Evolutionary conservation across 495 filamentous ascomycete genomes (phyloP), one percentile per base, ranked within the genome.

Genomic region (Penicillium crystallinum): DNA sequence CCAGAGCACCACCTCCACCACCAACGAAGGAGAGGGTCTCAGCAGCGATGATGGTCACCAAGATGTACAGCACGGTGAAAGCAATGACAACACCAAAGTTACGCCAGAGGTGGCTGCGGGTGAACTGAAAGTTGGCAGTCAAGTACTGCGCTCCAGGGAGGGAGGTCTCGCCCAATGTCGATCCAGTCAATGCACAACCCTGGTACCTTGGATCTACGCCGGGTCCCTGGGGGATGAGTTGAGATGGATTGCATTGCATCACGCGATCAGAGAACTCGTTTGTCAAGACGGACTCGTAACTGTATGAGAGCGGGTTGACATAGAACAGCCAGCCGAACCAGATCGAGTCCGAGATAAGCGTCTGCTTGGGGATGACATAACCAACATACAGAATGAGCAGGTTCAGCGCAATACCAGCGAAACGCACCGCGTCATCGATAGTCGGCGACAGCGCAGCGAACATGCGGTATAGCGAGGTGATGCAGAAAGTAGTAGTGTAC

Each of bases 291-390:
- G 77, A 79, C 58, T 90, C 89, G 47, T 89, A 91, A 12, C 80
- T 78, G 62, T 90, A 95, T 2, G 81, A 73, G 27, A 92, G 65
- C 0, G 90, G 90, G 55, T 91, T 87, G 61, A 95, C 72, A 54
- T 81, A 86, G 48, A 78, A 78, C 2, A 93, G 66, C 90, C 90
- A 95, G 23, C 79, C 76, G 57, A 91, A 89, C 90, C 90, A 96
- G 35, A 89, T 83, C 34, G 79, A 74, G 0, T 80, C 75, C 46
- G 80, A 64, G 6, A 77, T 59, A 73, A 95, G 83, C 23, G 77
- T 69, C 11, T 72, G 73, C 9, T 82, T 83, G 1, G 88, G 85
- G 54, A 95, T 87, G 7, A 89, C 75, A 69, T 86, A 96, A 44
- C 90, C 90, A 15, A 86, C 89, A 59, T 87, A 96, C 15, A 95